phyloP scores from a whole-genome alignment of 139 green algal genomes.

The Gonium pectorale region DNA sequence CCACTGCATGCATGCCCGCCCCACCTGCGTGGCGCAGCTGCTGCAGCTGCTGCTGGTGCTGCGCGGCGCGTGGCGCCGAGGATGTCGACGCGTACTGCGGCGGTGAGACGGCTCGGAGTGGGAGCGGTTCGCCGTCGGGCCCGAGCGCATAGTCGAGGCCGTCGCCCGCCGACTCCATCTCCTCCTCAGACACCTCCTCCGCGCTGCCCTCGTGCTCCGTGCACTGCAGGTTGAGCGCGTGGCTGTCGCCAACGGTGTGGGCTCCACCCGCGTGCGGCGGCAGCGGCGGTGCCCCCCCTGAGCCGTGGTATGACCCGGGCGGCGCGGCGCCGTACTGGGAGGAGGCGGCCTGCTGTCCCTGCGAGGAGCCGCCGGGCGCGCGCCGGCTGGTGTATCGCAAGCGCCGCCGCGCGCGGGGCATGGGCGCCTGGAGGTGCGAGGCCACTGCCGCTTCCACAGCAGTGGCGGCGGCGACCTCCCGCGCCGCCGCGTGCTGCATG shows the following conservation, averaged over 20 bases:
- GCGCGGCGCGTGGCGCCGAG: not conserved
- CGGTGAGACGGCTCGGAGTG: not conserved
- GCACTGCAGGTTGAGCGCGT: constrained; percentile 50
- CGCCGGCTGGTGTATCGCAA: constrained; percentile 37
- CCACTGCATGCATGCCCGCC: constrained; percentile 2
- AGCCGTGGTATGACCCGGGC: not conserved
- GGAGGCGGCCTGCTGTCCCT: not conserved
- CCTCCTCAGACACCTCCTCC: constrained; percentile 53
- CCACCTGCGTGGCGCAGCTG: constrained; percentile 22
- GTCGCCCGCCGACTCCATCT: constrained; percentile 37
- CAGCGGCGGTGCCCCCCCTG: constrained; percentile 4
- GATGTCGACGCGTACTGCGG: not conserved
- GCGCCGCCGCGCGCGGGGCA: constrained; percentile 27
- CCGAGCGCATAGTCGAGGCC: not conserved
- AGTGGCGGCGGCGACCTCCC: not conserved
- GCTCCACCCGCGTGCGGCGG: constrained; percentile 21
- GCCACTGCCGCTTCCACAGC: not conserved
- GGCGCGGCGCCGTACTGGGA: not conserved
- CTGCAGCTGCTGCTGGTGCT: constrained; percentile 40
- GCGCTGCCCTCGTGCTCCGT: constrained; percentile 33
- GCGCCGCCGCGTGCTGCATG: not conserved
- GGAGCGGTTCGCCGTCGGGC: not conserved
- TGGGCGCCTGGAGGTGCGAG: not conserved
- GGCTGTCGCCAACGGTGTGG: constrained; percentile 43
- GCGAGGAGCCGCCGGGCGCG: not conserved